Evolutionary conservation across 345 rosid genomes (phyloP).

Genomic region (Erysimum cheiranthoides): DNA sequence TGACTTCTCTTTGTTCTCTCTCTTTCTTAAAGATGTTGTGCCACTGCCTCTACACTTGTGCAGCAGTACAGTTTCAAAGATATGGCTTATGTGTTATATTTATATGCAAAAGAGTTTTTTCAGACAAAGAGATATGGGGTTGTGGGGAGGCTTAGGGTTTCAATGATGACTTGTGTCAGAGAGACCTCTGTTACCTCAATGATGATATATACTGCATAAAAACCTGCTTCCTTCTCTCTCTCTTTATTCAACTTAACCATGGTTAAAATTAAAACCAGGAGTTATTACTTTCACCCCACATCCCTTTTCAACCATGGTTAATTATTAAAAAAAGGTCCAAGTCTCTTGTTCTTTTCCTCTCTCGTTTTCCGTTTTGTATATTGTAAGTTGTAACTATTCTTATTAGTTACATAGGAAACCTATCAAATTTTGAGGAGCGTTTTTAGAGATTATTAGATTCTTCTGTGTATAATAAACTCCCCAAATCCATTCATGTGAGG

Average conservation of each 20-base stretch:
- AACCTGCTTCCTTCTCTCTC: constrained; percentile 32
- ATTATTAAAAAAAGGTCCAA: constrained; percentile 6
- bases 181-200: constrained; percentile 59
- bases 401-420: constrained; percentile 13
- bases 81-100: constrained; percentile 48
- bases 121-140: constrained; percentile 58
- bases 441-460: constrained; percentile 14
- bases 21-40: constrained; percentile 36
- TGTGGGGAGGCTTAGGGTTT: constrained; percentile 54
- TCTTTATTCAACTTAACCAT: constrained; percentile 36
- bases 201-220: constrained; percentile 50
- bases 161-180: constrained; percentile 75
- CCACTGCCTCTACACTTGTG: constrained; percentile 45
- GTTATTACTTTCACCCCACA: constrained; percentile 34
- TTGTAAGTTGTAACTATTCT: constrained; percentile 27
- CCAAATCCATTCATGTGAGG: neutral
- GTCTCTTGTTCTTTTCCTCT: constrained; percentile 10
- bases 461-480: neutral
- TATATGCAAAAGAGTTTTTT: constrained; percentile 42
- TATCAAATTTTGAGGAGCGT: no score
- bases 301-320: constrained; percentile 26
- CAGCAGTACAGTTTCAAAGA: constrained; percentile 53
- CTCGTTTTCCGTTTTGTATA: constrained; percentile 33
- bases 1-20: constrained; percentile 46
- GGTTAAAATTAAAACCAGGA: constrained; percentile 35